These are phyloP conservation scores for Acanthamoeba lenticulata DNA, from an alignment of 208 protist species.

Conservation along the genomic window DNA sequence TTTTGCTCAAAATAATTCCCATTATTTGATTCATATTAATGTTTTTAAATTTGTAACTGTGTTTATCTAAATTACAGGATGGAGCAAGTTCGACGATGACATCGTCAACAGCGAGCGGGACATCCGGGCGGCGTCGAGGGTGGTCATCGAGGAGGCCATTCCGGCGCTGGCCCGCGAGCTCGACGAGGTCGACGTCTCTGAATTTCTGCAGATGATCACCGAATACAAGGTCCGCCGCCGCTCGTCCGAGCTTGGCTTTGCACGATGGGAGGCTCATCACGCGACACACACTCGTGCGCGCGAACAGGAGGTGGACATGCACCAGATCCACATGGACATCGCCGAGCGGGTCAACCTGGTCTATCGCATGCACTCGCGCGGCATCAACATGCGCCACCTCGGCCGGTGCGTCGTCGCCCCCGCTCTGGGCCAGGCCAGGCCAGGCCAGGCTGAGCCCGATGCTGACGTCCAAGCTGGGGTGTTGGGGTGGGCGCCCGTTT, in stretches of 20 bases:
- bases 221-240: background rate
- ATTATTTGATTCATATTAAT: too few species aligned
- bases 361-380: background rate
- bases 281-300: background rate
- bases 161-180: background rate
- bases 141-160: conserved; percentile 28
- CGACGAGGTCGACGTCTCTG: conserved; percentile 6
- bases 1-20: background rate
- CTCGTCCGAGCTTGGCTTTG: background rate
- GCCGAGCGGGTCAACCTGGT: background rate
- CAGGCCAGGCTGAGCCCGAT: background rate
- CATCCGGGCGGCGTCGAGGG: background rate
- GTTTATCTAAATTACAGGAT: background rate
- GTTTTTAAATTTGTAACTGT: background rate
- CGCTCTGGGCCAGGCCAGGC: background rate
- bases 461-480: background rate
- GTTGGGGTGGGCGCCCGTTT: too few species aligned
- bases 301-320: background rate
- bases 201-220: background rate
- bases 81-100: conserved; percentile 33
- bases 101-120: conserved; percentile 20
- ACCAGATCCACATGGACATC: background rate
- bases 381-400: conserved; percentile 52
- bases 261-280: background rate
- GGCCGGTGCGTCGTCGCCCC: background rate